Evolutionary conservation across 371 early-diverging fungal species (phyloP).

Genomic region (Rhizopus delemar): DNA sequence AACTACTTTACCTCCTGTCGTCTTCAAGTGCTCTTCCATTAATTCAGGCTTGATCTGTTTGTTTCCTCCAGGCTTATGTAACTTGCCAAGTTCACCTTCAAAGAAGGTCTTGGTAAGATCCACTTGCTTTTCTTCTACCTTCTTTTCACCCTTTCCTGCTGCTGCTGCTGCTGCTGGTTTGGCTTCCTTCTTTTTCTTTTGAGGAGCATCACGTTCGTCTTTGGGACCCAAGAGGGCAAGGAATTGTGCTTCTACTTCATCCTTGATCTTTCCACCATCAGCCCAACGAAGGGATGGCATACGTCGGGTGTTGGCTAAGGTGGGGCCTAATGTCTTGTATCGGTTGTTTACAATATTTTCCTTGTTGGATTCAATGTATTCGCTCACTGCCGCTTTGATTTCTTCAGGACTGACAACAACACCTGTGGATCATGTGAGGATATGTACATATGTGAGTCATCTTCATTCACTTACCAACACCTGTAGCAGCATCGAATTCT

Average conservation of each 20-base stretch:
- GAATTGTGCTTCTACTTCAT: constrained; percentile 82
- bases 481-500: constrained; percentile 81
- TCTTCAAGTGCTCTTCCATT: constrained; percentile 90
- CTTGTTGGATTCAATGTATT: constrained; percentile 66
- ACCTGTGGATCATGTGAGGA: constrained; percentile 10
- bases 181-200: constrained; percentile 66
- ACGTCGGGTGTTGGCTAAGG: constrained; percentile 74
- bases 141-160: constrained; percentile 34
- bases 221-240: constrained; percentile 89
- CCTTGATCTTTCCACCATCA: constrained; percentile 82
- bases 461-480: constrained; percentile 71
- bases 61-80: constrained; percentile 98
- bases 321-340: constrained; percentile 76
- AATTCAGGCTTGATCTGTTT: constrained; percentile 93
- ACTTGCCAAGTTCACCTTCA: constrained; percentile 88
- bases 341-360: constrained; percentile 79
- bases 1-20: constrained; percentile 93
- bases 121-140: constrained; percentile 33
- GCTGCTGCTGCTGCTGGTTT: constrained; percentile 43
- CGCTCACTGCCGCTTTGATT: constrained; percentile 55
- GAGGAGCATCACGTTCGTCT: constrained; percentile 89
- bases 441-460: neutral
- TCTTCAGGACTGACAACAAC: constrained; percentile 77
- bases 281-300: constrained; percentile 86
- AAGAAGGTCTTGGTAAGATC: constrained; percentile 67